Percentiles rank a stretch among this genome's conserved stretches.
Conservation (phyloP, 352 stramenopile genomes). For the Globisporangium orthogonon region DNA sequence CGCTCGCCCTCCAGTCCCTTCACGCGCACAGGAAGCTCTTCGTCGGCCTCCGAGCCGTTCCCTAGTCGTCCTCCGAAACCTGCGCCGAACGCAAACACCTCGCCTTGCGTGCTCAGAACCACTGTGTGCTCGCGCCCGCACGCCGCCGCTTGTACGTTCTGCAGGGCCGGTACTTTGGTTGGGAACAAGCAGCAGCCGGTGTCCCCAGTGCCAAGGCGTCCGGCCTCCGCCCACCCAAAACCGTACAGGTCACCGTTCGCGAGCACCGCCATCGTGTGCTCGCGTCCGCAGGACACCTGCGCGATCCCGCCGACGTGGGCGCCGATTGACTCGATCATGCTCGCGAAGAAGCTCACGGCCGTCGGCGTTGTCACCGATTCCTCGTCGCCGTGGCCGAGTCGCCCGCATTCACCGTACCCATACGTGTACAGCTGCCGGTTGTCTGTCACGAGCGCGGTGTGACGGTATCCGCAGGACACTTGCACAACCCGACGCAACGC, state of each 20-base stretch:
- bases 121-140: slow-evolving; percentile 84
- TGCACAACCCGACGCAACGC: slow-evolving; percentile 53
- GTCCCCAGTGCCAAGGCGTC: slow-evolving; percentile 73
- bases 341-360: slow-evolving; percentile 50
- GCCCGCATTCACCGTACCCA: slow-evolving; percentile 74
- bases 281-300: slow-evolving; percentile 67
- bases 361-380: slow-evolving; percentile 32
- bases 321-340: slow-evolving; percentile 32
- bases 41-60: slow-evolving; percentile 52
- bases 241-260: slow-evolving; percentile 62
- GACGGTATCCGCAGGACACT: slow-evolving; percentile 70
- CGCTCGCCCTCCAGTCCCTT: slow-evolving; percentile 23
- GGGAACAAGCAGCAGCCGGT: slow-evolving; percentile 58
- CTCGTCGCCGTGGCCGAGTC: slow-evolving; percentile 66
- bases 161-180: slow-evolving; percentile 43
- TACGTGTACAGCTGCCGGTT: slow-evolving; percentile 71
- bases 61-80: slow-evolving; percentile 75
- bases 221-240: slow-evolving; percentile 84
- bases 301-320: slow-evolving; percentile 27
- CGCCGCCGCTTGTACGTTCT: slow-evolving; percentile 41
- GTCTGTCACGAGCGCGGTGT: slow-evolving; percentile 66
- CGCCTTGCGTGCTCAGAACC: slow-evolving; percentile 36
- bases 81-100: slow-evolving; percentile 68
- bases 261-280: slow-evolving; percentile 82
- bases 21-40: slow-evolving; percentile 41